Conservation (phyloP, 2,329 filamentous ascomycete species). For the Sporothrix euskadiensis region DNA sequence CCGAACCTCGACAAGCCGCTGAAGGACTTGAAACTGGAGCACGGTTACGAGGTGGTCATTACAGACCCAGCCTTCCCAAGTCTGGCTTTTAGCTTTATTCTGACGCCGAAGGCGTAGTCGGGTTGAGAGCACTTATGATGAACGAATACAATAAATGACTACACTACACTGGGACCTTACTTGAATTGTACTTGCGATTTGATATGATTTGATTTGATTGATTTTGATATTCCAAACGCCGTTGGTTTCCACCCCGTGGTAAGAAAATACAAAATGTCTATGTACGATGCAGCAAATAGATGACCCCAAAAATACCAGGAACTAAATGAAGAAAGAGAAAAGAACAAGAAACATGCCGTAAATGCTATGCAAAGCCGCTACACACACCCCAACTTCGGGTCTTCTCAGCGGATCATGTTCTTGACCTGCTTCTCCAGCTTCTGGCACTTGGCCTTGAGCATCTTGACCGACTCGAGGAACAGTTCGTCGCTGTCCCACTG, state of each 20-base stretch:
- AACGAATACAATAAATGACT: background rate
- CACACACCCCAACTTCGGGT: background rate
- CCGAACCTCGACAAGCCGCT: constrained; percentile 80
- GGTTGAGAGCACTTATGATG: background rate
- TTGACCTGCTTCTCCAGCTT: constrained; percentile 69
- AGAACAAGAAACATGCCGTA: constrained; percentile 9
- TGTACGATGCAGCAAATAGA: constrained; percentile 21
- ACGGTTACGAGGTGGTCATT: constrained; percentile 87
- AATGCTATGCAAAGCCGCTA: constrained; percentile 17
- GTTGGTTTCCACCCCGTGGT: constrained; percentile 29
- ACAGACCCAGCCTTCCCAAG: constrained; percentile 87
- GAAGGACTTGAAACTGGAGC: constrained; percentile 66
- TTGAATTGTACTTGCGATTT: background rate
- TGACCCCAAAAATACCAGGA: constrained; percentile 21
- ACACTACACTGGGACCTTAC: background rate
- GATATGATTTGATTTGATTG: background rate
- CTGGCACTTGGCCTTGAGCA: constrained; percentile 82
- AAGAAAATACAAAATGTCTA: constrained; percentile 25
- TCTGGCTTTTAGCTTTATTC: constrained; percentile 61
- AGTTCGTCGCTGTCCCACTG: constrained; percentile 93
- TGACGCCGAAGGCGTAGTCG: constrained; percentile 47
- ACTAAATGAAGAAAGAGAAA: background rate
- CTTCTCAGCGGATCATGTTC: constrained; percentile 56
- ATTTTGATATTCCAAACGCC: constrained; percentile 29
- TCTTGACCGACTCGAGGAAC: constrained; percentile 84